A percentile compares a stretch with the other conserved stretches of the same genome.
Evolutionary conservation across 768 basidiomycete genomes (phyloP).

Genomic region (Suillus plorans): DNA sequence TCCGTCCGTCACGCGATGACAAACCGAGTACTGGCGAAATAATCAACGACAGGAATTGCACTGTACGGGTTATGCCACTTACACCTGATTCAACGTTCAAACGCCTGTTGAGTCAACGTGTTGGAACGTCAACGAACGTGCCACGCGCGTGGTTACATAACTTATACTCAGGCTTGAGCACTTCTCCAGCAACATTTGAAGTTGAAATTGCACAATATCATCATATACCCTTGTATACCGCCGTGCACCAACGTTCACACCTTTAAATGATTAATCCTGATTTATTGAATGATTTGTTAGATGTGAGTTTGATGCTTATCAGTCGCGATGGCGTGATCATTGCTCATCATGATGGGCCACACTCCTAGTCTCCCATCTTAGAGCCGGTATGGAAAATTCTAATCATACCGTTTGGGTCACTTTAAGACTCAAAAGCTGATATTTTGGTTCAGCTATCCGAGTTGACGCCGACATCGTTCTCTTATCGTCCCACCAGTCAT

Average conservation of each 20-base stretch:
- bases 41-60: background rate
- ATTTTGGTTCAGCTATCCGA: slow-evolving; percentile 7
- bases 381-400: slow-evolving; percentile 16
- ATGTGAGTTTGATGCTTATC: slow-evolving; percentile 13
- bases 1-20: background rate
- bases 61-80: background rate
- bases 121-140: background rate
- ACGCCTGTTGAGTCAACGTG: background rate
- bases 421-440: background rate
- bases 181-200: background rate
- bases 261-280: slow-evolving; percentile 7
- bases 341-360: slow-evolving; percentile 22
- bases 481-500: slow-evolving; percentile 10
- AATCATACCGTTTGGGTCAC: background rate
- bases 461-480: slow-evolving; percentile 21
- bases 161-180: no score
- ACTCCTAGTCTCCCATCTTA: slow-evolving; percentile 11
- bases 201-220: background rate
- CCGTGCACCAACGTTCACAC: background rate
- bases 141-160: background rate
- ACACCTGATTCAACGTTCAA: background rate
- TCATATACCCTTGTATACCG: background rate
- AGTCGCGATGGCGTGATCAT: slow-evolving; percentile 32
- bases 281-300: slow-evolving; percentile 14
- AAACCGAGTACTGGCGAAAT: background rate